Conservation (phyloP, 352 stramenopile genomes). For the Phytophthora hybrid region DNA sequence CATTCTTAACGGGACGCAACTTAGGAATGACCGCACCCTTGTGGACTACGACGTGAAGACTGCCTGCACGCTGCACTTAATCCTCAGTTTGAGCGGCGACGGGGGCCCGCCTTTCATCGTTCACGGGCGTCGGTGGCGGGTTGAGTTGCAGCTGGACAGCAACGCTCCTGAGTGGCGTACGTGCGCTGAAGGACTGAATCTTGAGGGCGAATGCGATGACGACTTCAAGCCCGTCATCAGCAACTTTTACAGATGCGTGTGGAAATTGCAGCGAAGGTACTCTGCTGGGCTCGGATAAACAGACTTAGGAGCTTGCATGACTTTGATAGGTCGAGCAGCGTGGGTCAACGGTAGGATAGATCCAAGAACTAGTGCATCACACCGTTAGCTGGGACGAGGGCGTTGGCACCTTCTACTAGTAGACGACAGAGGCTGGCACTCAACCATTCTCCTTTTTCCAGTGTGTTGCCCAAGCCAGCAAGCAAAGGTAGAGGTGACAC, state of each 20-base stretch:
- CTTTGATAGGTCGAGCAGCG: constrained; percentile 2
- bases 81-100: background rate
- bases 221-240: background rate
- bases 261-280: too few species aligned
- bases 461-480: too few species aligned
- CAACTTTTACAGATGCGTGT: background rate
- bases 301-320: too few species aligned
- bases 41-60: background rate
- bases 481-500: background rate
- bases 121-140: background rate
- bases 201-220: background rate
- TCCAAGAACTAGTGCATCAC: too few species aligned
- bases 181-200: background rate
- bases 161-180: background rate
- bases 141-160: background rate
- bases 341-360: too few species aligned
- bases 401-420: too few species aligned
- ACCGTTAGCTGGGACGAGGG: too few species aligned
- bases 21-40: background rate
- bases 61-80: background rate
- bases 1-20: background rate
- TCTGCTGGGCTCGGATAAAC: too few species aligned
- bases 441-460: too few species aligned
- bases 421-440: too few species aligned
- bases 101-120: background rate